phyloP scores from a whole-genome alignment of 352 stramenopile genomes.

The Phytophthora cactorum region DNA sequence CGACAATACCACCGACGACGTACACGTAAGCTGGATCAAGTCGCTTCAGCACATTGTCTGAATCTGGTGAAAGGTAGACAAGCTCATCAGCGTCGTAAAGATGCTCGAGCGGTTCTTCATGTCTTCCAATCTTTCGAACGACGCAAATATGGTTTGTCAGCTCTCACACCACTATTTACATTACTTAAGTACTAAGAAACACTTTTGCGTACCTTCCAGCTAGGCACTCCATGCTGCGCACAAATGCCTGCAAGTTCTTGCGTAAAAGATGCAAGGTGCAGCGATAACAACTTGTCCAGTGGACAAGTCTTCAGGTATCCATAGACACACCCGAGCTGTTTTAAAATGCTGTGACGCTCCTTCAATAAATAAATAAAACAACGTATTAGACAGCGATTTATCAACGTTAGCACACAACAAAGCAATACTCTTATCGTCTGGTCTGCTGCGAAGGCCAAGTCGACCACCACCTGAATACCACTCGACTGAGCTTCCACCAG shows the following conservation, averaged over 20 bases:
- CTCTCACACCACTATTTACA: no score
- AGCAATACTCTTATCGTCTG: slow-evolving; percentile 52
- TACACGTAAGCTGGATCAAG: slow-evolving; percentile 68
- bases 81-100: slow-evolving; percentile 59
- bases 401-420: neutral
- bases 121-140: slow-evolving; percentile 34
- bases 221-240: slow-evolving; percentile 45
- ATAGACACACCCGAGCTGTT: slow-evolving; percentile 81
- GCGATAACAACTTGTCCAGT: slow-evolving; percentile 62
- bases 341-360: slow-evolving; percentile 83
- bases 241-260: slow-evolving; percentile 42
- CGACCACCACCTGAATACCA: slow-evolving; percentile 68
- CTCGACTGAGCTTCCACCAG: slow-evolving; percentile 47
- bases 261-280: slow-evolving; percentile 61
- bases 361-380: slow-evolving; percentile 23
- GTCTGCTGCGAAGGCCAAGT: slow-evolving; percentile 57
- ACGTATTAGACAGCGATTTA: neutral
- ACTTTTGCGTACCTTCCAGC: slow-evolving; percentile 63
- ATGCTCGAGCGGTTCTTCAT: slow-evolving; percentile 55
- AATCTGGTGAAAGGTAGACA: slow-evolving; percentile 87
- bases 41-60: slow-evolving; percentile 59
- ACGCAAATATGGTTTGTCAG: neutral
- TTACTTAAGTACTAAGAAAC: neutral
- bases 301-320: slow-evolving; percentile 79
- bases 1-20: slow-evolving; percentile 85